A percentile compares a stretch with the other conserved stretches of the same genome.
phyloP scores from a whole-genome alignment of 1,139 yeast genomes.

The Blastobotrys apis region DNA sequence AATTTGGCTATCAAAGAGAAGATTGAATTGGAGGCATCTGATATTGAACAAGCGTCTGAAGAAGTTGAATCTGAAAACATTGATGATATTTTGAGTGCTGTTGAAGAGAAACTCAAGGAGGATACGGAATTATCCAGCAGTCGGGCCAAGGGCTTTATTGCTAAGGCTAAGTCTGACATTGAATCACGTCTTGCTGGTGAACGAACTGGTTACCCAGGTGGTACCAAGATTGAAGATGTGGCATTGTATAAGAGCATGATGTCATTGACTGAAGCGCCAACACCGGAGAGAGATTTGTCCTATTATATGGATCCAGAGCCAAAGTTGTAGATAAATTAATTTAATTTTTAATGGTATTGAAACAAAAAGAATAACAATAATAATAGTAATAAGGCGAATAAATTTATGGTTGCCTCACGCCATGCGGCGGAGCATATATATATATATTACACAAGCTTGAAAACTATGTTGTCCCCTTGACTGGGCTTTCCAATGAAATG shows the following conservation, averaged over 20 bases:
- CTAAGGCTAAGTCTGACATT: constrained; percentile 17
- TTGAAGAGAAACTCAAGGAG: constrained; percentile 7
- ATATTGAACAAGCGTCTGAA: constrained; percentile 22
- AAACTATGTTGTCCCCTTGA: constrained; percentile 1
- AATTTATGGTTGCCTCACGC: no score
- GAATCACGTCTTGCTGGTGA: constrained; percentile 12
- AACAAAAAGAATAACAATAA: background rate
- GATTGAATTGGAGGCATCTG: constrained; percentile 37
- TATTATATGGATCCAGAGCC: constrained; percentile 20
- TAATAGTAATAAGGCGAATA: no score
- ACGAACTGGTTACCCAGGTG: constrained; percentile 22
- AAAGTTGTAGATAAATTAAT: constrained; percentile 5
- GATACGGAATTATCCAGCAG: no score
- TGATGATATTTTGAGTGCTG: constrained; percentile 5
- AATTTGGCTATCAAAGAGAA: constrained; percentile 72
- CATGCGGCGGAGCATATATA: no score
- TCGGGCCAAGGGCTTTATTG: constrained; percentile 19
- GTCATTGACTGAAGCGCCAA: constrained; percentile 33
- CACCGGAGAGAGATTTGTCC: constrained; percentile 31
- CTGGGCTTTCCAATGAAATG: constrained; percentile 1
- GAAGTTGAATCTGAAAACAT: constrained; percentile 17
- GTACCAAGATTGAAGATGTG: constrained; percentile 24
- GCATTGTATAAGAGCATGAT: constrained; percentile 32
- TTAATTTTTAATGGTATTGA: background rate
- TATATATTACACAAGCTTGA: no score